Evolutionary conservation across 495 filamentous ascomycete species (phyloP).

Genomic region (Trichoderma erinaceum): DNA sequence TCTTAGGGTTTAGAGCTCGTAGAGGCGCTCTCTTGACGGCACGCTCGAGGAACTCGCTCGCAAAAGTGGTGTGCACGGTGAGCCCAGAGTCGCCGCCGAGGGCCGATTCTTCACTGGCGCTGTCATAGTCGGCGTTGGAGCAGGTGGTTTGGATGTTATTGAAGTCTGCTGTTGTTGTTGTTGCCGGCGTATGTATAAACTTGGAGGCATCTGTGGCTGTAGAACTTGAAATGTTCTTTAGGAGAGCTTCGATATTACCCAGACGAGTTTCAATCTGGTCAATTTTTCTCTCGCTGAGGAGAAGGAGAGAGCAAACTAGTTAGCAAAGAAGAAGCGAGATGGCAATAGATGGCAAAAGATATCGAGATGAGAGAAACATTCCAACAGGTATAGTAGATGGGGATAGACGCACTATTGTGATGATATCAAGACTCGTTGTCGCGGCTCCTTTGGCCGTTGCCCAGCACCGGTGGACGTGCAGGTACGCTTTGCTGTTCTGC

Average conservation of each 20-base stretch:
- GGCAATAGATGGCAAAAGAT: background rate
- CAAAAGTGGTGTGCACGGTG: conserved; percentile 56
- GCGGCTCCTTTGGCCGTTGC: conserved; percentile 51
- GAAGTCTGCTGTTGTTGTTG: background rate
- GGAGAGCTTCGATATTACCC: conserved; percentile 49
- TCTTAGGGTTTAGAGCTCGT: conserved; percentile 42
- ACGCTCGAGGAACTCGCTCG: conserved; percentile 55
- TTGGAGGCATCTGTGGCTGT: conserved; percentile 12
- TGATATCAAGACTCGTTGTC: conserved; percentile 60
- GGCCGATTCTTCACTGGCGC: conserved; percentile 31
- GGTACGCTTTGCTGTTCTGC: conserved; percentile 48
- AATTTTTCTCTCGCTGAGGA: conserved; percentile 58
- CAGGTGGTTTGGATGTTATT: conserved; percentile 12
- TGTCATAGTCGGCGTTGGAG: conserved; percentile 15
- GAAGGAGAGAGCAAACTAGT: background rate
- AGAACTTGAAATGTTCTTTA: conserved; percentile 37
- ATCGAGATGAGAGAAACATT: background rate
- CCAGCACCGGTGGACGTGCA: conserved; percentile 56
- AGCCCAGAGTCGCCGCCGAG: conserved; percentile 60
- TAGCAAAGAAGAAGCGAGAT: background rate
- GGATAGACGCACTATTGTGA: conserved; percentile 54
- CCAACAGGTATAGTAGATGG: background rate
- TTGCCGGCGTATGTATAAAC: background rate
- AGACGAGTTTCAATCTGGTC: conserved; percentile 60
- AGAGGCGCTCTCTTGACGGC: conserved; percentile 50